These are phyloP conservation scores for Coprinopsis sp. DNA, from an alignment of 768 basidiomycete genomes.

Conservation along the genomic window DNA sequence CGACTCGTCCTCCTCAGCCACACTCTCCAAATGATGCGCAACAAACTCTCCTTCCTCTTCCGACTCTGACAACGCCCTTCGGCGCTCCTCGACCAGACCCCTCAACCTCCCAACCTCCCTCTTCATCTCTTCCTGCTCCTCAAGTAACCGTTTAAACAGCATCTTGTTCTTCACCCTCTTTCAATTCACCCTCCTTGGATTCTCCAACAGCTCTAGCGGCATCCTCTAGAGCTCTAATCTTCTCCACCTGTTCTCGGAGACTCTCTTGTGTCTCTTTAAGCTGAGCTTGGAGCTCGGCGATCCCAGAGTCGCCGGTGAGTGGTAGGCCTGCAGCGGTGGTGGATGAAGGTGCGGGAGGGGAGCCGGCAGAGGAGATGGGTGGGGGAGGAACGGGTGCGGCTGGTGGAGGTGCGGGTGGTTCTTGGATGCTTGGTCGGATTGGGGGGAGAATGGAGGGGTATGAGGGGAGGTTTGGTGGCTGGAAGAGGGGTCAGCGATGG, in stretches of 20 bases:
- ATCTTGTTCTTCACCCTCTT: no score
- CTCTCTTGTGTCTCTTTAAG: slow-evolving; percentile 80
- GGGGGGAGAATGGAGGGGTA: slow-evolving; percentile 67
- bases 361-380: slow-evolving; percentile 28
- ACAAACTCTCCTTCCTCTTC: slow-evolving; percentile 9
- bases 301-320: no score
- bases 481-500: slow-evolving; percentile 5
- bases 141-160: no score
- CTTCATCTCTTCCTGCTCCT: slow-evolving; percentile 82
- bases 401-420: slow-evolving; percentile 22
- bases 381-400: slow-evolving; percentile 28
- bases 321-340: no score
- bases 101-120: slow-evolving; percentile 70
- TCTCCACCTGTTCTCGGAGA: slow-evolving; percentile 74
- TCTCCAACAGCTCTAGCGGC: no score
- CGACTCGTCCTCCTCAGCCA: slow-evolving; percentile 74
- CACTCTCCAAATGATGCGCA: slow-evolving; percentile 62
- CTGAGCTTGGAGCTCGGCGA: slow-evolving; percentile 72
- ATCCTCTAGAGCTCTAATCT: slow-evolving; percentile 75
- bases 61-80: slow-evolving; percentile 39
- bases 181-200: no score
- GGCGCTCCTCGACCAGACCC: slow-evolving; percentile 65
- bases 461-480: slow-evolving; percentile 59
- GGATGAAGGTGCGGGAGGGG: slow-evolving; percentile 17
- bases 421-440: slow-evolving; percentile 43